These are phyloP conservation scores for Staphylotrichum longicolle DNA, from an alignment of 495 filamentous ascomycete genomes.

Conservation along the genomic window DNA sequence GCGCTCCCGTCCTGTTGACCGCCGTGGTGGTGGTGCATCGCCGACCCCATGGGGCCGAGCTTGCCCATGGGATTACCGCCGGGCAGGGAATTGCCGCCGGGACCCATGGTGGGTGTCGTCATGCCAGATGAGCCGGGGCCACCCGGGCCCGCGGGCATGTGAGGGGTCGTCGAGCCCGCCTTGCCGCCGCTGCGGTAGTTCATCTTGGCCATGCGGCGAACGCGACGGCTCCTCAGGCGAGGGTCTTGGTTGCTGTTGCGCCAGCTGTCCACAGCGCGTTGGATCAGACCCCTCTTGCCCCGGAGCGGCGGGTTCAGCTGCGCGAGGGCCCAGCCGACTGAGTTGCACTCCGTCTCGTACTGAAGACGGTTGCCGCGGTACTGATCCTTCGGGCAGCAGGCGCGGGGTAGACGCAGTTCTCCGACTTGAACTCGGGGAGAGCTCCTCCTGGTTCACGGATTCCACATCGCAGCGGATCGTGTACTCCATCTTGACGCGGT, in stretches of 20 bases:
- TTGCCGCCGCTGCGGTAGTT: slow-evolving; percentile 63
- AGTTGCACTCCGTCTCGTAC: slow-evolving; percentile 98
- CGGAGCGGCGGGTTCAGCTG: slow-evolving; percentile 86
- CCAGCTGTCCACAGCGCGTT: slow-evolving; percentile 97
- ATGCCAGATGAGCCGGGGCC: slow-evolving; percentile 57
- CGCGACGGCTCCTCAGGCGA: slow-evolving; percentile 81
- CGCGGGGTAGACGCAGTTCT: slow-evolving; percentile 96
- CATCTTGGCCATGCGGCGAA: slow-evolving; percentile 93
- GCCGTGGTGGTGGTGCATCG: slow-evolving; percentile 63
- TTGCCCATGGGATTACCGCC: slow-evolving; percentile 45
- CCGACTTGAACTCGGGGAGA: slow-evolving; percentile 88
- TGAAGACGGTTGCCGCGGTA: slow-evolving; percentile 92
- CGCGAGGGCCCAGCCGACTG: slow-evolving; percentile 94
- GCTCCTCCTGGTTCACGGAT: slow-evolving; percentile 84
- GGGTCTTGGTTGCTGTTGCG: slow-evolving; percentile 97
- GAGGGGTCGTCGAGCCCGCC: slow-evolving; percentile 49
- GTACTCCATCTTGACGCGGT: slow-evolving; percentile 99
- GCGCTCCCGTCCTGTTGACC: slow-evolving; percentile 66
- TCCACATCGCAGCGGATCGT: slow-evolving; percentile 98
- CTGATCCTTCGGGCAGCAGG: slow-evolving; percentile 91
- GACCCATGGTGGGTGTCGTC: slow-evolving; percentile 48
- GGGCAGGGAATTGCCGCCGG: slow-evolving; percentile 37
- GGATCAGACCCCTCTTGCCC: slow-evolving; percentile 92
- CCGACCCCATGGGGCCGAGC: slow-evolving; percentile 59
- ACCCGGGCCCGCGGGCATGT: slow-evolving; percentile 36